A percentile compares a stretch with the other conserved stretches of the same genome.
Evolutionary conservation across 1,284 basidiomycete genomes (phyloP).

Genomic region (Rhodofomes roseus): DNA sequence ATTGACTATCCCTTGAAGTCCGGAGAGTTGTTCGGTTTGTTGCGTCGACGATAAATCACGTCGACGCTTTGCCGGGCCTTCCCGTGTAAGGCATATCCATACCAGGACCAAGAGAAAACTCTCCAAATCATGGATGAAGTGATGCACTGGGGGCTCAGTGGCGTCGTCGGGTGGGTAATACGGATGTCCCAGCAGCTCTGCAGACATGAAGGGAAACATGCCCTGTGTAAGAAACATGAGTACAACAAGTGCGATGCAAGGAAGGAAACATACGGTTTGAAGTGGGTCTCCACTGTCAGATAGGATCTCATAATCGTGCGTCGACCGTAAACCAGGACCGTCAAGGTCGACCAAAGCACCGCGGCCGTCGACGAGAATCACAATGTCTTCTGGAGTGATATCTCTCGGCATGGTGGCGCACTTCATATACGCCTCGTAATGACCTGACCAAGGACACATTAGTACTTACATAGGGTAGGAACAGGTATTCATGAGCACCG

Average conservation of each 20-base stretch:
- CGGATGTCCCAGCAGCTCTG: too few species aligned
- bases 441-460: not conserved
- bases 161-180: too few species aligned
- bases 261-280: too few species aligned
- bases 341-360: not conserved
- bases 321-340: too few species aligned
- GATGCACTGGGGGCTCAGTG: too few species aligned
- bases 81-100: not conserved
- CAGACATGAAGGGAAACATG: not conserved
- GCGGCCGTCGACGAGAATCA: not conserved
- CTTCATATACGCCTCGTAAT: not conserved
- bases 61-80: not conserved
- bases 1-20: too few species aligned
- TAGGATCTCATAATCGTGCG: not conserved
- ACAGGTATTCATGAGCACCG: too few species aligned
- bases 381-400: not conserved
- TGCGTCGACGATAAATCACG: not conserved
- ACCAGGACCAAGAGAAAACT: not conserved
- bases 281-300: too few species aligned
- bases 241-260: too few species aligned
- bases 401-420: not conserved
- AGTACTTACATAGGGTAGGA: too few species aligned
- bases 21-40: too few species aligned
- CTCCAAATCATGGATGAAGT: not conserved
- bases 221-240: not conserved